Evolutionary conservation across 2,329 filamentous ascomycete species (phyloP).

Genomic region (Exophiala oligosperma): DNA sequence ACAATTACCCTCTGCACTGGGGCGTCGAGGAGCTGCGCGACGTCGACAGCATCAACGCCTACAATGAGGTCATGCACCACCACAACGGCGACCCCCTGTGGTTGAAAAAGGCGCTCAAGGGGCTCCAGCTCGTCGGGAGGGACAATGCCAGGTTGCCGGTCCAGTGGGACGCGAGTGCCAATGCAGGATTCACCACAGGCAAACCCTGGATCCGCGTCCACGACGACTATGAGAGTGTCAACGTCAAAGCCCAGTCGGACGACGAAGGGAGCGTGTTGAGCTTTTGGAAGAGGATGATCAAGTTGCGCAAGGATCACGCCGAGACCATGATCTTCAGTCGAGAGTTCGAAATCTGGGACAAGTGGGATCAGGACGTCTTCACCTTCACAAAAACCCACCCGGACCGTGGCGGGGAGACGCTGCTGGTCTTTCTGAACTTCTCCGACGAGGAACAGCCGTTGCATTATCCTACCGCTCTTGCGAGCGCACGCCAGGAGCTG

Average conservation of each 20-base stretch:
- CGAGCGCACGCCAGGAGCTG: slow-evolving; percentile 17
- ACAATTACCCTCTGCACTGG: slow-evolving; percentile 53
- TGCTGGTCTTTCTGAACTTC: slow-evolving; percentile 28
- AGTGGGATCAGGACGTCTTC: slow-evolving; percentile 55
- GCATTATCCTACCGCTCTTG: slow-evolving; percentile 23
- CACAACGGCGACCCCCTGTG: slow-evolving; percentile 38
- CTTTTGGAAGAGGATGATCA: slow-evolving; percentile 63
- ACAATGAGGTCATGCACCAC: slow-evolving; percentile 39
- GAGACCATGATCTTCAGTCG: slow-evolving; percentile 67
- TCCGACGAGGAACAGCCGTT: slow-evolving; percentile 26
- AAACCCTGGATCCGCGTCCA: slow-evolving; percentile 72
- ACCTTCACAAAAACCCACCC: slow-evolving; percentile 51
- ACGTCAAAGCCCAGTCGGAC: slow-evolving; percentile 52
- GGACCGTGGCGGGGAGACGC: slow-evolving; percentile 9
- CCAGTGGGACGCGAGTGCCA: slow-evolving; percentile 62
- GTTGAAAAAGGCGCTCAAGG: slow-evolving; percentile 50
- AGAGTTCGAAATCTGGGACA: slow-evolving; percentile 57
- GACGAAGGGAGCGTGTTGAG: slow-evolving; percentile 54
- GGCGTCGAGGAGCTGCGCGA: slow-evolving; percentile 39
- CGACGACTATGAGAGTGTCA: slow-evolving; percentile 62
- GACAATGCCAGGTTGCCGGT: slow-evolving; percentile 73
- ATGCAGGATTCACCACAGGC: slow-evolving; percentile 65
- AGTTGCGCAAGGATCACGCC: slow-evolving; percentile 59
- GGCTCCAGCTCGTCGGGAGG: slow-evolving; percentile 49
- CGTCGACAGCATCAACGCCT: slow-evolving; percentile 40